Percentiles rank a stretch among this genome's conserved stretches.
Conservation (phyloP, 2,329 filamentous ascomycete species). For the Pseudocercospora fuligena region DNA sequence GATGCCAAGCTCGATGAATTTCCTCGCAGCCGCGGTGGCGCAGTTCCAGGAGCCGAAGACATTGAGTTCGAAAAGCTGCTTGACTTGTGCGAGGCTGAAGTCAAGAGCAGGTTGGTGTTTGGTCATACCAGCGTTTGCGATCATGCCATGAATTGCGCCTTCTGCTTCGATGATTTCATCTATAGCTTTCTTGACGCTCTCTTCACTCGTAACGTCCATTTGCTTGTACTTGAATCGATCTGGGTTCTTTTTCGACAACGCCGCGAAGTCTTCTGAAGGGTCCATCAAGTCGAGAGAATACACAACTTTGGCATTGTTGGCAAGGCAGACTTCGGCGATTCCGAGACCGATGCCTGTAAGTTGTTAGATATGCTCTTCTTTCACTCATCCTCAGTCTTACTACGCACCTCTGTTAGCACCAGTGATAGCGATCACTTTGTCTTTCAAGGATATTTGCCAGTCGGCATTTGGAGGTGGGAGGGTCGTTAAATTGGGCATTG, state of each 20-base stretch:
- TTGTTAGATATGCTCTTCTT: conserved; percentile 4
- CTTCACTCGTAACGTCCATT: conserved; percentile 38
- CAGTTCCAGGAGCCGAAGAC: conserved; percentile 54
- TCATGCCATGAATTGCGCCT: conserved; percentile 37
- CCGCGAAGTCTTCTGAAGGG: conserved; percentile 37
- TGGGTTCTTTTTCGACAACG: conserved; percentile 34
- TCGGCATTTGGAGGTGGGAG: conserved; percentile 50
- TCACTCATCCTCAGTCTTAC: background rate
- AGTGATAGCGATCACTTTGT: conserved; percentile 49
- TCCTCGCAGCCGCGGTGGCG: conserved; percentile 49
- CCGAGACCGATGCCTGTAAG: conserved; percentile 35
- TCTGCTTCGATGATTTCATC: conserved; percentile 35
- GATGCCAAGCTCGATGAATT: conserved; percentile 52
- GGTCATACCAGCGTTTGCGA: conserved; percentile 39
- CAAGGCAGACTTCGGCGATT: conserved; percentile 40
- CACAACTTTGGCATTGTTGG: conserved; percentile 36
- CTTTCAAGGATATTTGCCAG: conserved; percentile 52
- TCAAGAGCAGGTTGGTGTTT: conserved; percentile 41
- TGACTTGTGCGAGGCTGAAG: conserved; percentile 37
- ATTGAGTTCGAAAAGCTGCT: conserved; percentile 43
- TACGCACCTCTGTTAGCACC: conserved; percentile 35
- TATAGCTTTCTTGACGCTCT: conserved; percentile 34
- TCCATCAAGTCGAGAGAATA: conserved; percentile 40
- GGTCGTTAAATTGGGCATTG: conserved; percentile 45
- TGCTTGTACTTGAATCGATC: conserved; percentile 38